Evolutionary conservation across 306 rosid genomes (phyloP).

Genomic region (Mucuna pruriens): DNA sequence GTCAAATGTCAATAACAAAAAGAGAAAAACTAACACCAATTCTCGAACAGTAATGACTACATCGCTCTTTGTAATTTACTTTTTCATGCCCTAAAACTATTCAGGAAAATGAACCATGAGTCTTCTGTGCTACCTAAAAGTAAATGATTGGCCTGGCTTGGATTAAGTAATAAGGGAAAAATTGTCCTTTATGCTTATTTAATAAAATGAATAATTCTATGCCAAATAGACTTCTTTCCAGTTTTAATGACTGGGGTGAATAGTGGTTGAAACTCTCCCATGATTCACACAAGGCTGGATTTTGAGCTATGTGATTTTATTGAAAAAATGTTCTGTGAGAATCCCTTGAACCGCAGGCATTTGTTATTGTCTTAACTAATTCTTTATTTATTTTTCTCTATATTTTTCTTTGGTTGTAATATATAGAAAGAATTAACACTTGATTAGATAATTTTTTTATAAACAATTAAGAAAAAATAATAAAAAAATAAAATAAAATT

Average conservation of each 20-base stretch:
- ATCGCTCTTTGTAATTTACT: neutral
- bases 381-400: too few relatives aligned
- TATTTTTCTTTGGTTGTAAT: too few relatives aligned
- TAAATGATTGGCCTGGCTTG: neutral
- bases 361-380: too few relatives aligned
- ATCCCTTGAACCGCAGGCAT: neutral
- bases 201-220: slow-evolving; percentile 1
- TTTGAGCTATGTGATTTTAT: slow-evolving; percentile 8
- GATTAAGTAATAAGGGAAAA: neutral
- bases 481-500: too few relatives aligned
- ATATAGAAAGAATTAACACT: too few relatives aligned
- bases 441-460: too few relatives aligned
- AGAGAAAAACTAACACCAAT: neutral
- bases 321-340: neutral
- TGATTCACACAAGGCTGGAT: neutral
- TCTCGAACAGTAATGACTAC: too few relatives aligned
- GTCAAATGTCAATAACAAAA: neutral
- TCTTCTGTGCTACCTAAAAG: neutral
- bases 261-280: neutral
- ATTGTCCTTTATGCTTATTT: neutral
- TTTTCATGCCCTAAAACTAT: neutral
- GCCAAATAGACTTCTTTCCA: neutral
- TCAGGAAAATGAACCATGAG: neutral
- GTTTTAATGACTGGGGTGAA: neutral
- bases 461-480: too few relatives aligned